Evolutionary conservation across 2,329 filamentous ascomycete genomes (phyloP), one percentile per base, ranked within the genome.

Genomic region (Phaeosphaeria sp.): DNA sequence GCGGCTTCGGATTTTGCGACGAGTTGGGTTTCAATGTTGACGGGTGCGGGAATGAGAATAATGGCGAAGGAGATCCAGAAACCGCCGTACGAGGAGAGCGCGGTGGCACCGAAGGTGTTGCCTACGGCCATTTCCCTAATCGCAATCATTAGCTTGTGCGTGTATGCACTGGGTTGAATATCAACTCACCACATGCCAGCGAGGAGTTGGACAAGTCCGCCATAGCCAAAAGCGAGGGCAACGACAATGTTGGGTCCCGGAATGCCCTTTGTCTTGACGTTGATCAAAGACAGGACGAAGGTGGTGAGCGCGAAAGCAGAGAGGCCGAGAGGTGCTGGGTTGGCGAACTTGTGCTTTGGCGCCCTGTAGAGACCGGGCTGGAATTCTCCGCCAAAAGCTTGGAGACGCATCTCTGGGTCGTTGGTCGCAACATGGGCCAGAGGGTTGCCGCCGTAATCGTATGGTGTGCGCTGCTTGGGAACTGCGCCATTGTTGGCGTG

Each of bases 271-370:
- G 81, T 82, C 33, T 78, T 77, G 62, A 83, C 64, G 64, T 83
- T 83, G 74, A 83, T 81, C 49, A 79, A 67, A 5, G 80, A 82
- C 52, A 89, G 80, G 15, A 86, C 81, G 68, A 89, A 88, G 10
- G 87, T 89, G 10, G 87, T 89, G 62, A 87, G 71, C n/a, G 87
- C 86, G 75, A 90, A 89, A 77, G 84, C 85, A 50, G 85, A 83
- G 47, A 88, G 80, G 55, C 85, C 85, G 21, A 88, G 79, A 10
- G 85, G 85, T 56, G 85, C 85, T 47, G 86, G 85, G 72, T 88
- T 87, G 71, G 81, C 85, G 68, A 86, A 80, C 60, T 83, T 84
- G 73, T 77, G 77, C 50, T 65, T 70, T 21, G 75, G 75, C 20
- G 73, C 54, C 64, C 65, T 65, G 77, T 83, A 83, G 20, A 81